phyloP scores from a whole-genome alignment of 176 grass and related monocot species.

The Carex littledalei region DNA sequence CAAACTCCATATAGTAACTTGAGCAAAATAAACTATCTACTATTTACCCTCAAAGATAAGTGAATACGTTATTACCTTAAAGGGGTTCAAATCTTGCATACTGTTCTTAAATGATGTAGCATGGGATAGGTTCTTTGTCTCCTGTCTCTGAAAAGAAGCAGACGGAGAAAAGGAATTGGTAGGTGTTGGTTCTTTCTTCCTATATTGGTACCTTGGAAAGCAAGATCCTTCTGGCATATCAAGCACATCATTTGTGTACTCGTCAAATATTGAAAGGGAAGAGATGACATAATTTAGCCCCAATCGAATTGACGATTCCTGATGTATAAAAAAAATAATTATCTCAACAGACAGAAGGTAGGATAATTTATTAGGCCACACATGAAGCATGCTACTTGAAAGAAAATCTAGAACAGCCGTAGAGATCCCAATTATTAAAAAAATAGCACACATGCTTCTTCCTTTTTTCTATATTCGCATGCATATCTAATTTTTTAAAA shows the following conservation, averaged over 20 bases:
- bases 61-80: slow-evolving; percentile 53
- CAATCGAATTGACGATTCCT: slow-evolving; percentile 78
- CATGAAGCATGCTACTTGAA: neutral
- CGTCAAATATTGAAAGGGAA: slow-evolving; percentile 87
- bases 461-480: neutral
- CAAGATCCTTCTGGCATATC: slow-evolving; percentile 93
- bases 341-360: neutral
- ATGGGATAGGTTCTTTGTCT: slow-evolving; percentile 53
- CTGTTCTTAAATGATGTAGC: slow-evolving; percentile 78
- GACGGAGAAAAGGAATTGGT: slow-evolving; percentile 36
- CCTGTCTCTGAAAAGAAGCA: slow-evolving; percentile 54
- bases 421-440: neutral
- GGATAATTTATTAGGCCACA: neutral
- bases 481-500: neutral
- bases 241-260: slow-evolving; percentile 93
- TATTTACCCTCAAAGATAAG: neutral
- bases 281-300: slow-evolving; percentile 65
- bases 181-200: slow-evolving; percentile 31
- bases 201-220: slow-evolving; percentile 85
- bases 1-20: neutral
- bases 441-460: too few relatives aligned
- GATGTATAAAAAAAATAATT: slow-evolving; percentile 25
- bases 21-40: neutral
- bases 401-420: neutral
- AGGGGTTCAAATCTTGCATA: slow-evolving; percentile 72